phyloP scores from a whole-genome alignment of 164 flowering plant species.

The Santalum album region DNA sequence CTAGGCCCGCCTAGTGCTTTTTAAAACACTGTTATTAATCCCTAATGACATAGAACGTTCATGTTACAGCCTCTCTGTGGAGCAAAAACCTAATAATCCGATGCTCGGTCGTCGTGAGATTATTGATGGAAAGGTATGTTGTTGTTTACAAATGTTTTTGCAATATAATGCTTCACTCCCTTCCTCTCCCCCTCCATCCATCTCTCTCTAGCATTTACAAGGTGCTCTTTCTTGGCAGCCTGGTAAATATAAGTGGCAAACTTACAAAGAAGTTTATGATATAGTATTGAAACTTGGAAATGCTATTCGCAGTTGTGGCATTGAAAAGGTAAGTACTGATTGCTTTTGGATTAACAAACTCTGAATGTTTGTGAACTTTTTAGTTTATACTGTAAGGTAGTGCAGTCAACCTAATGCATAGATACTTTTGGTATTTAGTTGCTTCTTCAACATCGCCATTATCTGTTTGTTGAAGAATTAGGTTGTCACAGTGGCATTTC shows the following conservation, averaged over 20 bases:
- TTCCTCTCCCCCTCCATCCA: too few relatives aligned
- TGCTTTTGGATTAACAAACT: too few relatives aligned
- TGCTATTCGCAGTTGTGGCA: slow-evolving; percentile 68
- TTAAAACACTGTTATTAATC: too few relatives aligned
- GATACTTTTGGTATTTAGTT: too few relatives aligned
- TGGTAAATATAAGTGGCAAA: slow-evolving; percentile 78
- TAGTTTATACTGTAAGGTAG: too few relatives aligned
- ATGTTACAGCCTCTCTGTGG: slow-evolving; percentile 51
- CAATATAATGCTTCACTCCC: too few relatives aligned
- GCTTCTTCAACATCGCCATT: too few relatives aligned
- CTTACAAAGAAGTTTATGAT: slow-evolving; percentile 81
- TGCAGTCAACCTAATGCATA: too few relatives aligned
- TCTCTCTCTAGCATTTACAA: background rate
- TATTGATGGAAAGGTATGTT: slow-evolving; percentile 57
- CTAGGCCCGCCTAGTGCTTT: too few relatives aligned
- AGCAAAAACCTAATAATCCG: slow-evolving; percentile 57
- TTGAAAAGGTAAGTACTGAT: slow-evolving; percentile 58
- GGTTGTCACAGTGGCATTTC: too few relatives aligned
- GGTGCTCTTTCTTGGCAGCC: slow-evolving; percentile 35
- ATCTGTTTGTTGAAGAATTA: too few relatives aligned
- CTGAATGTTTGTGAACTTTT: too few relatives aligned
- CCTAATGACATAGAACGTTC: background rate
- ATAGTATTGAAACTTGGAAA: slow-evolving; percentile 61
- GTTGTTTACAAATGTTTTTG: background rate
- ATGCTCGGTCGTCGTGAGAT: slow-evolving; percentile 86